These are phyloP conservation scores for Geotrichum phurueaensis DNA, from an alignment of 1,139 yeast species.

Conservation along the genomic window DNA sequence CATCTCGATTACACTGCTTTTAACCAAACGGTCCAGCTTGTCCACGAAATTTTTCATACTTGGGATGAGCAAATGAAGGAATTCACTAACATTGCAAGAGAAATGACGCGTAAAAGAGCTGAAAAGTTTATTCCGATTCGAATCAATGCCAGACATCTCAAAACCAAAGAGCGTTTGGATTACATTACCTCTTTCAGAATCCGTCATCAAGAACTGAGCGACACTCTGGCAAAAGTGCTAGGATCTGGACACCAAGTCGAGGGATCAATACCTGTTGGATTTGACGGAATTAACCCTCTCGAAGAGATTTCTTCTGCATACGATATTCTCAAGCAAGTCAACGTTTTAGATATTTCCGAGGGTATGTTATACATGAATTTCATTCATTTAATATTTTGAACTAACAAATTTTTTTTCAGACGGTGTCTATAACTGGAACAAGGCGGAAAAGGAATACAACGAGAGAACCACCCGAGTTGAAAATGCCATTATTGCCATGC, in stretches of 20 bases:
- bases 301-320: conserved; percentile 41
- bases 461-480: conserved; percentile 44
- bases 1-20: conserved; percentile 37
- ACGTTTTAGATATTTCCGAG: conserved; percentile 39
- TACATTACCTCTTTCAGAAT: conserved; percentile 45
- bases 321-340: conserved; percentile 36
- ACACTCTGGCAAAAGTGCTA: conserved; percentile 37
- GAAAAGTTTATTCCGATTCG: conserved; percentile 67
- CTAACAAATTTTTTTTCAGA: conserved; percentile 21
- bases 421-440: conserved; percentile 38
- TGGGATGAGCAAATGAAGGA: conserved; percentile 52
- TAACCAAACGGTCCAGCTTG: conserved; percentile 24
- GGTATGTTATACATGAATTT: conserved; percentile 24
- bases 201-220: conserved; percentile 49
- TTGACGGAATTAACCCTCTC: conserved; percentile 31
- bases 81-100: conserved; percentile 61
- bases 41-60: conserved; percentile 36
- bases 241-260: conserved; percentile 27
- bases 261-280: conserved; percentile 21
- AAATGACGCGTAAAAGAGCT: conserved; percentile 63
- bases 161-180: conserved; percentile 45
- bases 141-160: conserved; percentile 45
- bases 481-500: conserved; percentile 39
- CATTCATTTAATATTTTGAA: neutral
- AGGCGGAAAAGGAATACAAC: conserved; percentile 40